These are phyloP conservation scores for Penicillium bialowiezense DNA, from an alignment of 495 filamentous ascomycete species.

Conservation along the genomic window DNA sequence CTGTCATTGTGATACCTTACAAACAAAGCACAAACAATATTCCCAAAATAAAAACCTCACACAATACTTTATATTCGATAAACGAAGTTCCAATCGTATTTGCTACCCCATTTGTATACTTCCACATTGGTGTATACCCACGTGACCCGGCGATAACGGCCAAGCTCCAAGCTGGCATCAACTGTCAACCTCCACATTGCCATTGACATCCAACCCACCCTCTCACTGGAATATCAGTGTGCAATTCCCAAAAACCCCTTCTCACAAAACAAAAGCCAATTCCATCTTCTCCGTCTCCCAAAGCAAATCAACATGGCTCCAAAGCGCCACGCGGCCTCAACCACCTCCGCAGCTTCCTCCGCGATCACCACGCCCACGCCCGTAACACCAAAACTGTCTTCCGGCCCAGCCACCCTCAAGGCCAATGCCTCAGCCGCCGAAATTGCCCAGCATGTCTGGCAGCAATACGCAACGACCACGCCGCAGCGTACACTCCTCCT, in stretches of 20 bases:
- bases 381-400: slow-evolving; percentile 39
- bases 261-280: too few species aligned
- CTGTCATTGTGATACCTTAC: neutral
- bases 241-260: too few species aligned
- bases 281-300: too few species aligned
- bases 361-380: slow-evolving; percentile 18
- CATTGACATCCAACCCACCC: slow-evolving; percentile 18
- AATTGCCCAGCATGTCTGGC: slow-evolving; percentile 57
- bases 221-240: neutral
- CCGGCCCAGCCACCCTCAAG: slow-evolving; percentile 38
- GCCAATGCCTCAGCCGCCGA: slow-evolving; percentile 49
- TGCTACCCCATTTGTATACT: slow-evolving; percentile 5
- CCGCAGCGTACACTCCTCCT: slow-evolving; percentile 89
- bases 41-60: neutral
- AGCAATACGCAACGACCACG: slow-evolving; percentile 73
- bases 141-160: slow-evolving; percentile 28
- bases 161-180: slow-evolving; percentile 35
- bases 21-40: neutral
- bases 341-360: slow-evolving; percentile 31
- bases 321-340: slow-evolving; percentile 47
- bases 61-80: too few species aligned
- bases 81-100: too few species aligned
- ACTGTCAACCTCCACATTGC: slow-evolving; percentile 18
- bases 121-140: slow-evolving; percentile 5
- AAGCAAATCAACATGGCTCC: slow-evolving; percentile 40